A percentile compares a stretch with the other conserved stretches of the same genome.
Conservation (phyloP, 768 basidiomycete genomes). For the Tubosaeta sp. region DNA sequence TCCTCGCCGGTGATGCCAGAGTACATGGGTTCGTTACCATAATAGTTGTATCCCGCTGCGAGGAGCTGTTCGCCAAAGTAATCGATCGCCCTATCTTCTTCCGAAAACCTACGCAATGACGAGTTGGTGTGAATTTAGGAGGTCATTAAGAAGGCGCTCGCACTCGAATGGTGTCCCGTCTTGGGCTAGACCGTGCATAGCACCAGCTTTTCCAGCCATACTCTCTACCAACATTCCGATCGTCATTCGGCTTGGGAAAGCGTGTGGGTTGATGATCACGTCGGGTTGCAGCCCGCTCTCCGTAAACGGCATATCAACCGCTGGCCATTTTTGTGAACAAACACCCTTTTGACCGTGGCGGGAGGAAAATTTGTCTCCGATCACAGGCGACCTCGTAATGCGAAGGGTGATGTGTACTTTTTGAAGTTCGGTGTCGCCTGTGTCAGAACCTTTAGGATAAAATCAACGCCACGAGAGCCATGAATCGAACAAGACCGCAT, state of each 20-base stretch:
- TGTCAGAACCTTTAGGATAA: conserved; percentile 69
- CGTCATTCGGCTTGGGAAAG: conserved; percentile 99
- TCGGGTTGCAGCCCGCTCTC: conserved; percentile 99
- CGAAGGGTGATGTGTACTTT: conserved; percentile 92
- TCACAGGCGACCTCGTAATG: conserved; percentile 91
- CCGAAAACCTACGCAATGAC: conserved; percentile 65
- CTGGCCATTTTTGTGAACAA: conserved; percentile 98
- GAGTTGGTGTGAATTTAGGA: conserved; percentile 9
- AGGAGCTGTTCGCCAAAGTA: conserved; percentile 96
- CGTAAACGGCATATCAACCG: conserved; percentile 97
- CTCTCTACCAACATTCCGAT: conserved; percentile 99
- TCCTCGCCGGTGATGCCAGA: conserved; percentile 99
- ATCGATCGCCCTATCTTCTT: conserved; percentile 94
- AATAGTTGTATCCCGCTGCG: conserved; percentile 96
- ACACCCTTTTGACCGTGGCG: conserved; percentile 99
- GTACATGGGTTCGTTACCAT: conserved; percentile 99
- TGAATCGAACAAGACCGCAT: conserved; percentile 2
- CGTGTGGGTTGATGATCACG: conserved; percentile 99
- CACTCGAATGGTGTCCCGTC: conserved; percentile 98
- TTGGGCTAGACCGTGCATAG: conserved; percentile 97
- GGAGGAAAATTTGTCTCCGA: conserved; percentile 99
- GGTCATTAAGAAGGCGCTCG: conserved; percentile 26
- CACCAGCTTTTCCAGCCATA: conserved; percentile 98
- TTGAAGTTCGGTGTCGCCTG: conserved; percentile 83
- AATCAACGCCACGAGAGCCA: not conserved